A percentile compares a stretch with the other conserved stretches of the same genome.
Conservation (phyloP, 371 early-diverging fungal species). For the Pancytospora epiphaga region DNA sequence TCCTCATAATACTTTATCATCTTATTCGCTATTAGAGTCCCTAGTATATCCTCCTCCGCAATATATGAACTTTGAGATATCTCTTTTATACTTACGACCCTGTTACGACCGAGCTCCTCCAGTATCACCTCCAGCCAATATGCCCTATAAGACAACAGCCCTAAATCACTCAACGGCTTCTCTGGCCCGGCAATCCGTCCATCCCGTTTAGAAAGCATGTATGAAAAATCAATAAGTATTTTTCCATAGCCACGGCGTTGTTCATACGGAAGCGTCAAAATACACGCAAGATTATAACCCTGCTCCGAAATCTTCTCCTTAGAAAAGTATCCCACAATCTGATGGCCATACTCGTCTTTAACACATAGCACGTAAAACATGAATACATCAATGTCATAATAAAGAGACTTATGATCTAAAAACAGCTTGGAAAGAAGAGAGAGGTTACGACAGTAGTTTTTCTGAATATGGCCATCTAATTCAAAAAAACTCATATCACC, state of each 20-base stretch:
- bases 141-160: constrained; percentile 68
- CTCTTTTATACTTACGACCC: constrained; percentile 66
- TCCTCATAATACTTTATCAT: constrained; percentile 81
- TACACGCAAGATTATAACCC: constrained; percentile 96
- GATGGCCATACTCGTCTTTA: constrained; percentile 68
- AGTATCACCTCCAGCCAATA: constrained; percentile 54
- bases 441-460: constrained; percentile 83
- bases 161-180: constrained; percentile 91
- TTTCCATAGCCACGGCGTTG: constrained; percentile 94
- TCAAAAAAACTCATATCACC: constrained; percentile 76
- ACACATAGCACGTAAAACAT: constrained; percentile 78
- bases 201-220: constrained; percentile 85
- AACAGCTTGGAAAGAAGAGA: constrained; percentile 92
- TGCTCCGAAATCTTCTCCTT: constrained; percentile 85
- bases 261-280: constrained; percentile 89
- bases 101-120: constrained; percentile 34
- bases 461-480: constrained; percentile 76
- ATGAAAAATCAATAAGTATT: constrained; percentile 81
- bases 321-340: constrained; percentile 93
- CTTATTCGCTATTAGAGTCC: constrained; percentile 77
- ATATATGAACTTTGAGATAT: constrained; percentile 73
- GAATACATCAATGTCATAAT: constrained; percentile 96
- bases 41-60: constrained; percentile 79
- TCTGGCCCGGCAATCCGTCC: constrained; percentile 87
- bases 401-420: constrained; percentile 96